phyloP scores from a whole-genome alignment of 495 filamentous ascomycete genomes.

The Chaetomium cochliodes region DNA sequence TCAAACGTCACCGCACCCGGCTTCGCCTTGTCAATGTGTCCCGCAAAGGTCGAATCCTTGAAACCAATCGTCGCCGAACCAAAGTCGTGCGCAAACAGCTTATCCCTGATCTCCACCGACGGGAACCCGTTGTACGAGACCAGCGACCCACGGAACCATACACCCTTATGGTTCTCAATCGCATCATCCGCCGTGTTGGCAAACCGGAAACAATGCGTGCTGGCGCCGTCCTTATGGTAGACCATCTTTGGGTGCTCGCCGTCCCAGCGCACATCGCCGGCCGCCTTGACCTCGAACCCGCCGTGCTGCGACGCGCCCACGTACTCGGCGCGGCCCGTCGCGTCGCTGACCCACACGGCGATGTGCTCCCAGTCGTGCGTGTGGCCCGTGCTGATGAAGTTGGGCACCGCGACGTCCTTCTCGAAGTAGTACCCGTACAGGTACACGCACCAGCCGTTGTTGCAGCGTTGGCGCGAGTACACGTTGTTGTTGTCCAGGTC shows the following conservation, averaged over 20 bases:
- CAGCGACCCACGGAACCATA: constrained; percentile 43
- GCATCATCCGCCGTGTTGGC: constrained; percentile 39
- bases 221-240: constrained; percentile 46
- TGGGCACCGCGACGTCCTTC: constrained; percentile 43
- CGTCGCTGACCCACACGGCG: constrained; percentile 41
- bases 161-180: constrained; percentile 43
- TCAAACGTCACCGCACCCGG: constrained; percentile 39
- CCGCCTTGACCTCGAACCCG: constrained; percentile 35
- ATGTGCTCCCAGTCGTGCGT: constrained; percentile 52
- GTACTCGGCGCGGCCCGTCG: constrained; percentile 30
- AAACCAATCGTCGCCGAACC: constrained; percentile 38
- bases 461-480: constrained; percentile 47
- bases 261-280: constrained; percentile 41
- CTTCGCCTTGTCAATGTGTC: constrained; percentile 35
- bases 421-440: constrained; percentile 52
- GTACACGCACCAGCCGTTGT: constrained; percentile 47
- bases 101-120: constrained; percentile 22
- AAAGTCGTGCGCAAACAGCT: constrained; percentile 37
- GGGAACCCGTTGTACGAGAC: constrained; percentile 44
- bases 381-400: constrained; percentile 40
- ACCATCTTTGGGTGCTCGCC: constrained; percentile 46
- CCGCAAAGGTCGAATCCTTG: constrained; percentile 39
- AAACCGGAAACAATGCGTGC: constrained; percentile 47
- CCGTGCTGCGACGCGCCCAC: constrained; percentile 45
- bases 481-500: constrained; percentile 49